Evolutionary conservation across 129 eudicot genomes (phyloP).

Genomic region (Erigeron canadensis): DNA sequence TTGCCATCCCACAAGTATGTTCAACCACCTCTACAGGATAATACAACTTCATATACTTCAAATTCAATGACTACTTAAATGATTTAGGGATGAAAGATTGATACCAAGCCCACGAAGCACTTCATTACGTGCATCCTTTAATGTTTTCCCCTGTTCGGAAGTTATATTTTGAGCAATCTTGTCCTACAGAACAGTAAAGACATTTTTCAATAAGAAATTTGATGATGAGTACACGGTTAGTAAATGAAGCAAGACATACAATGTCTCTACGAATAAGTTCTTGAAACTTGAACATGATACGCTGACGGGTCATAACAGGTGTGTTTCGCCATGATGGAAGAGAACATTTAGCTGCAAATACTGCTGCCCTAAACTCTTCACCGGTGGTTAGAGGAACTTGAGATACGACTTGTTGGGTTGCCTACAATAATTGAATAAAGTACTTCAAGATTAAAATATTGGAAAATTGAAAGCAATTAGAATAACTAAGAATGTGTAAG

Average conservation of each 20-base stretch:
- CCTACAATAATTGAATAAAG: conserved; percentile 39
- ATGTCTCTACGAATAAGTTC: conserved; percentile 86
- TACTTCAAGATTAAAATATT: conserved; percentile 5
- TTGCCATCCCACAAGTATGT: conserved; percentile 90
- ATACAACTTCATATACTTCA: conserved; percentile 17
- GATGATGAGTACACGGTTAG: background rate
- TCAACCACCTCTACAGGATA: conserved; percentile 86
- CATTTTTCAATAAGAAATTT: conserved; percentile 14
- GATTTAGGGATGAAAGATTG: conserved; percentile 17
- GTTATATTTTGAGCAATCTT: conserved; percentile 84
- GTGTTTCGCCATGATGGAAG: conserved; percentile 87
- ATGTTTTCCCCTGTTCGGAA: conserved; percentile 86
- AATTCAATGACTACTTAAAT: conserved; percentile 6
- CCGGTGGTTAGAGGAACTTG: conserved; percentile 76
- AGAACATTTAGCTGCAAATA: conserved; percentile 88
- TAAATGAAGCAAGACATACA: conserved; percentile 33
- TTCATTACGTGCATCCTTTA: conserved; percentile 90
- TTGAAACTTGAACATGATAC: conserved; percentile 86
- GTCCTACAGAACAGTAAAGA: conserved; percentile 46
- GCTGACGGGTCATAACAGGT: conserved; percentile 79
- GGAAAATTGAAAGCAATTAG: background rate
- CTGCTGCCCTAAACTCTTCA: conserved; percentile 87
- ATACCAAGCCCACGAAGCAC: conserved; percentile 87
- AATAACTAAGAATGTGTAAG: background rate
- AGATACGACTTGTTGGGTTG: conserved; percentile 89